Evolutionary conservation across 257 asterid genomes (phyloP).

Genomic region (Vinca minor): DNA sequence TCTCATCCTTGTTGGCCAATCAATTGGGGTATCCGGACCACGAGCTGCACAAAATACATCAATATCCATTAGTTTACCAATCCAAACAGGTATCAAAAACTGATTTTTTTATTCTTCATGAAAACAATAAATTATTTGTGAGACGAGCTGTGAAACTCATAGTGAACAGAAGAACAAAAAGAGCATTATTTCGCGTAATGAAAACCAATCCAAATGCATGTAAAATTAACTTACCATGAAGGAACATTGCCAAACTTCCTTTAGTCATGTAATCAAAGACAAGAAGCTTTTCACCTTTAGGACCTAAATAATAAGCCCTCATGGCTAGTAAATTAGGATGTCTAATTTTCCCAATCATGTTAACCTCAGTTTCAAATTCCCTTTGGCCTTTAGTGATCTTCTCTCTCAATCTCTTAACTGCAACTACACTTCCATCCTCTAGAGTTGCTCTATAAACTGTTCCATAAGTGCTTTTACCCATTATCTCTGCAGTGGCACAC

Average conservation of each 20-base stretch:
- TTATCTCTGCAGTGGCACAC: conserved; percentile 92
- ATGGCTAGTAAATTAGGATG: conserved; percentile 83
- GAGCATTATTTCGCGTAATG: too few relatives aligned
- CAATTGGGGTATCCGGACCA: conserved; percentile 60
- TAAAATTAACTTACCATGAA: conserved; percentile 56
- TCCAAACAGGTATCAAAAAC: background rate
- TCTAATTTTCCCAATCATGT: conserved; percentile 67
- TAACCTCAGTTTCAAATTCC: conserved; percentile 80
- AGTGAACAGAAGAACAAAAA: background rate
- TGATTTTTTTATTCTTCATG: background rate
- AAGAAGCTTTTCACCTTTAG: conserved; percentile 93
- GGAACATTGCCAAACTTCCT: conserved; percentile 78
- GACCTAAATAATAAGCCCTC: conserved; percentile 87
- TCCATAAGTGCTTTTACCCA: conserved; percentile 96
- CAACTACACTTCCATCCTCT: conserved; percentile 86
- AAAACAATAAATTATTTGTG: too few relatives aligned
- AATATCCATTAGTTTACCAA: background rate
- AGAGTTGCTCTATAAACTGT: conserved; percentile 84
- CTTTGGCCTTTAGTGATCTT: conserved; percentile 74
- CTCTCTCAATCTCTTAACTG: conserved; percentile 90
- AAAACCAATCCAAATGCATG: too few relatives aligned
- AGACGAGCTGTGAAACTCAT: too few relatives aligned
- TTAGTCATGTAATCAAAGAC: conserved; percentile 88
- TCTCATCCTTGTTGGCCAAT: conserved; percentile 76
- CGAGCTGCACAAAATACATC: conserved; percentile 47